Conservation (phyloP, 2,329 filamentous ascomycete genomes). For the Alternaria consortialis region DNA sequence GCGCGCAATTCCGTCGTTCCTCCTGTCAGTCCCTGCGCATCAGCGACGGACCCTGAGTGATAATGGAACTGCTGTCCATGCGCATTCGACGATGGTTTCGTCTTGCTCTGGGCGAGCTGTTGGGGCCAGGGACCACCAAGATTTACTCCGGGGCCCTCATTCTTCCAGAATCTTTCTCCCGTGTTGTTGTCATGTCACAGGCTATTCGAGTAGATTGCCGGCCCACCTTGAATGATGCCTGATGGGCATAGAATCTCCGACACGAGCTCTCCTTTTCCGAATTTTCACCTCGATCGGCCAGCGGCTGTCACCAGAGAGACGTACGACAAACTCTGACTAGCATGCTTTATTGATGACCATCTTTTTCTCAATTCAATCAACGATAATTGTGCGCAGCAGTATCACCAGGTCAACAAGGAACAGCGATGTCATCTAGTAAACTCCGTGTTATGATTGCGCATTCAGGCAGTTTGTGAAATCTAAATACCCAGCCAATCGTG, state of each 20-base stretch:
- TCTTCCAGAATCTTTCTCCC: conserved; percentile 46
- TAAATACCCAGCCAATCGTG: conserved; percentile 14
- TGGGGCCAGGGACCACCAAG: conserved; percentile 21
- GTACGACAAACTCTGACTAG: conserved; percentile 14
- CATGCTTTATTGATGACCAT: conserved; percentile 13
- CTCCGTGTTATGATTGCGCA: conserved; percentile 12
- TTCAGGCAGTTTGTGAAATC: conserved; percentile 24
- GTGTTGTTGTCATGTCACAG: conserved; percentile 30
- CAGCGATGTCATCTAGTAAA: neutral
- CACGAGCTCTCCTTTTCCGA: conserved; percentile 12
- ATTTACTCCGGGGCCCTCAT: conserved; percentile 31
- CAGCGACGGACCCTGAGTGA: conserved; percentile 17
- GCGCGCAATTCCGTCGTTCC: conserved; percentile 22
- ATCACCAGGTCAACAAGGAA: conserved; percentile 8
- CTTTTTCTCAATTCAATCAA: neutral
- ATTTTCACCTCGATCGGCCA: conserved; percentile 5
- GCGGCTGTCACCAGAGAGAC: conserved; percentile 5
- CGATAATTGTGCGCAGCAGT: neutral
- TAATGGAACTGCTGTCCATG: conserved; percentile 16
- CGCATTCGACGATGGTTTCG: conserved; percentile 20
- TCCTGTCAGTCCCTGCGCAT: conserved; percentile 24
- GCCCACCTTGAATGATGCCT: conserved; percentile 32
- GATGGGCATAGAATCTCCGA: conserved; percentile 17
- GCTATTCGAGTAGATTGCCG: conserved; percentile 44
- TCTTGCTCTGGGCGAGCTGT: conserved; percentile 24